Evolutionary conservation across 306 rosid species (phyloP).

Genomic region (Dalbergia cochinchinensis): DNA sequence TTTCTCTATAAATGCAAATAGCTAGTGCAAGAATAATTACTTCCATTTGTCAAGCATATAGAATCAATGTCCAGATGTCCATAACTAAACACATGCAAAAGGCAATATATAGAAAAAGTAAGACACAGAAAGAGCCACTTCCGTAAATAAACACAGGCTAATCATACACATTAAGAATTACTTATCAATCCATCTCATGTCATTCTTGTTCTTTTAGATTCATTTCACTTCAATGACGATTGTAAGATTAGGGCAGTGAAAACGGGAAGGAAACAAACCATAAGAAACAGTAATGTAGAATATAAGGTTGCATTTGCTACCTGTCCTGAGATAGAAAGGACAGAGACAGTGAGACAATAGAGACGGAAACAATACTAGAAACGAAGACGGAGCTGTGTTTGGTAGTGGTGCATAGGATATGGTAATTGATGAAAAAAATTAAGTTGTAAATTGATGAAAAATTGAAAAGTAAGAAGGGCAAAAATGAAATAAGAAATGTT

Average conservation of each 20-base stretch:
- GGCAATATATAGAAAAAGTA: neutral
- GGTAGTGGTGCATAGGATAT: too few relatives aligned
- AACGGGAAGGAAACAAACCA: slow-evolving; percentile 10
- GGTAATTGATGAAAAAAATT: too few relatives aligned
- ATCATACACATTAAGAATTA: slow-evolving; percentile 5
- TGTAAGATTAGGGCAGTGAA: slow-evolving; percentile 19
- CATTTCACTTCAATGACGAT: slow-evolving; percentile 24
- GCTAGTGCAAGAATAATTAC: neutral
- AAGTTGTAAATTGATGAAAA: too few relatives aligned
- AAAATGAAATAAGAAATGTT: too few relatives aligned
- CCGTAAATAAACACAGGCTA: slow-evolving; percentile 13
- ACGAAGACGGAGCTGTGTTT: too few relatives aligned
- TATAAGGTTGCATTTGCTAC: neutral
- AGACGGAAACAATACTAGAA: too few relatives aligned
- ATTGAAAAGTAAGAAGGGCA: too few relatives aligned
- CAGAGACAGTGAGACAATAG: too few relatives aligned
- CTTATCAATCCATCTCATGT: neutral
- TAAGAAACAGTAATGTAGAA: slow-evolving; percentile 10
- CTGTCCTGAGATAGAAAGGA: too few relatives aligned
- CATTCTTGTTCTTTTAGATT: neutral
- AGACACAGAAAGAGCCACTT: slow-evolving; percentile 7
- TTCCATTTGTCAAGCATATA: neutral
- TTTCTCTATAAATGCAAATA: slow-evolving; percentile 27
- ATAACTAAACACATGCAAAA: neutral
- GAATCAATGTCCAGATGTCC: neutral